Percentiles rank a stretch among this genome's conserved stretches.
Conservation (phyloP, 495 filamentous ascomycete genomes). For the Penicillium paxilli region DNA sequence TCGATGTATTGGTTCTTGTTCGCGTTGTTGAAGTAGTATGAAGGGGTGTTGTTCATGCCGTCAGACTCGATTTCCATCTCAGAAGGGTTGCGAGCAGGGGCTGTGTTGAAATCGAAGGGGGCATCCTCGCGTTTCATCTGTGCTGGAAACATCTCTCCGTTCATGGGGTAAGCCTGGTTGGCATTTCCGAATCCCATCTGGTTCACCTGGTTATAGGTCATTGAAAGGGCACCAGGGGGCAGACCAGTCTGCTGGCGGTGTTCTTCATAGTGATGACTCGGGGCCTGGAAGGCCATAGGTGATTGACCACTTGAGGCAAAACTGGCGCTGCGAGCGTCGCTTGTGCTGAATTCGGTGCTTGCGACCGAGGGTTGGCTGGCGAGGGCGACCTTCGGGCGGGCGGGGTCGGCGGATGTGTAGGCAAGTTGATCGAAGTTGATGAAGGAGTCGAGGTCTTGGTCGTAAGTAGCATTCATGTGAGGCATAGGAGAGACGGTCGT, state of each 20-base stretch:
- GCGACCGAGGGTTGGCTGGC: slow-evolving; percentile 39
- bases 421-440: slow-evolving; percentile 51
- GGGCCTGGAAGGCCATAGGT: slow-evolving; percentile 65
- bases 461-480: slow-evolving; percentile 34
- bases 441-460: slow-evolving; percentile 51
- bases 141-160: slow-evolving; percentile 45
- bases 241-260: slow-evolving; percentile 91
- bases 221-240: slow-evolving; percentile 72
- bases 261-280: slow-evolving; percentile 89
- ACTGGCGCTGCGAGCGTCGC: slow-evolving; percentile 40
- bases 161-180: slow-evolving; percentile 45
- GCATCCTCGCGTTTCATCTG: slow-evolving; percentile 55
- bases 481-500: slow-evolving; percentile 28
- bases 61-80: slow-evolving; percentile 59
- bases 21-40: slow-evolving; percentile 39
- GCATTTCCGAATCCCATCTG: slow-evolving; percentile 53
- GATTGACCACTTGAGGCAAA: slow-evolving; percentile 44
- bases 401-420: slow-evolving; percentile 41
- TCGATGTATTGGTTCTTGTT: slow-evolving; percentile 59
- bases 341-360: slow-evolving; percentile 36
- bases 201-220: slow-evolving; percentile 63
- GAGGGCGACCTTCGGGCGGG: slow-evolving; percentile 40
- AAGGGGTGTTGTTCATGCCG: slow-evolving; percentile 63
- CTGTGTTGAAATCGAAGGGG: slow-evolving; percentile 54
- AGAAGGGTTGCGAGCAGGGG: slow-evolving; percentile 47